phyloP scores from a whole-genome alignment of 768 basidiomycete species.

The Kwoniella newhampshirensis region DNA sequence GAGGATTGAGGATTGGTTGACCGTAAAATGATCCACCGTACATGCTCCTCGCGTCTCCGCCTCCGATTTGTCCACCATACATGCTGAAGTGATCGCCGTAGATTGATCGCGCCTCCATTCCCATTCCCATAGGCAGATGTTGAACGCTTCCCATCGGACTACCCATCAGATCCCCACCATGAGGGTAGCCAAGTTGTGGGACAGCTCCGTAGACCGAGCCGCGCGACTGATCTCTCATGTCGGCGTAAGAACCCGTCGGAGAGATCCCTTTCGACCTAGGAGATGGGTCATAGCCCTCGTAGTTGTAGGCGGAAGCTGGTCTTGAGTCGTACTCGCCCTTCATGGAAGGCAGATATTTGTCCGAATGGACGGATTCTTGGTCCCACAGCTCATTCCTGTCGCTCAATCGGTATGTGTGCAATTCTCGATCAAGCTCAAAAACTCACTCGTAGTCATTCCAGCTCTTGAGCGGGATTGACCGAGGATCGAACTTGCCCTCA shows the following conservation, averaged over 20 bases:
- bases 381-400: constrained; percentile 93
- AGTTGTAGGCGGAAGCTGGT: constrained; percentile 58
- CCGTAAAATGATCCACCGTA: constrained; percentile 48
- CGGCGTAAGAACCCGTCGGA: constrained; percentile 68
- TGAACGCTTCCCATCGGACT: constrained; percentile 13
- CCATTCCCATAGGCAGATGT: constrained; percentile 9
- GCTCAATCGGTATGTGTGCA: constrained; percentile 3
- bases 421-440: neutral
- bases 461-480: constrained; percentile 87
- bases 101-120: constrained; percentile 17
- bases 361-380: constrained; percentile 92
- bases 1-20: constrained; percentile 12
- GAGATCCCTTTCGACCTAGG: constrained; percentile 72
- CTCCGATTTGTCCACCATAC: constrained; percentile 10
- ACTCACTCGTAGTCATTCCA: constrained; percentile 88
- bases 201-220: constrained; percentile 59
- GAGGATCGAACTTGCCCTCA: constrained; percentile 95
- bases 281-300: constrained; percentile 68
- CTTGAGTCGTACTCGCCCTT: constrained; percentile 59
- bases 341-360: constrained; percentile 81
- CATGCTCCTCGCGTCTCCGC: constrained; percentile 57
- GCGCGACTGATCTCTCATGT: constrained; percentile 45
- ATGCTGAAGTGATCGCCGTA: constrained; percentile 25
- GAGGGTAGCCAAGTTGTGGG: constrained; percentile 55
- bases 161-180: constrained; percentile 30